Base-by-base conservation (phyloP, 768 basidiomycete genomes). In the Dacryopinax spathularia region DNA sequence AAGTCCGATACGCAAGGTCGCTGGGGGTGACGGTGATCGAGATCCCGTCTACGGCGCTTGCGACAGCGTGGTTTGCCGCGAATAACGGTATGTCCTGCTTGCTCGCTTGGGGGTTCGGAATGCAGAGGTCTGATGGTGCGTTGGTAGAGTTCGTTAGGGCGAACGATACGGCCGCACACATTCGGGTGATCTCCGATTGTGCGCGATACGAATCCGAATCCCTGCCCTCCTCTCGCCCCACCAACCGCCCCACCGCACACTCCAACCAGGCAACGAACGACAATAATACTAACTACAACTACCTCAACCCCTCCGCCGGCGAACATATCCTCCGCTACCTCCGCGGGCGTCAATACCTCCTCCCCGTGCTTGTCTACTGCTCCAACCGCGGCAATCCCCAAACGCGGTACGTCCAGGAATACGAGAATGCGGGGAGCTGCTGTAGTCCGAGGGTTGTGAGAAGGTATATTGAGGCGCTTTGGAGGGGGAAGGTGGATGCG, bases 281-380 rank as follows among this genome's bases (percentile, higher is more conserved):
- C 5, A 56, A 7, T 5, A 20, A 25, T 3, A 29, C 15, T 29
- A 29, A 20, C 48, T 56, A 27, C 25, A 10, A 37, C 12, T 56
- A 56, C 29, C 48, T 56, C 13, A 56, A 56, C 48, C 12, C 31
- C 13, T 56, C 48, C 29, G 48, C 48, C 29, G 48, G 48, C 9
- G 48, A 56, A 29, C 48, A 56, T 15, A 56, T 56, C 48, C 48
- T 56, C 25, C 48, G 48, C 25, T 56, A 56, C 48, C 25, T 56
- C 13, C 48, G 48, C 48, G 48, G 48, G 25, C 25, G 48, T 22
- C 48, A 56, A 29, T 56, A 56, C 29, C 22, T 22, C 25, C 25
- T 56, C 25, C 48, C 48, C 29, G 48, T 56, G 5, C 48, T 56
- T 20, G 48, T 56, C 15, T 56, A 56, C 29, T 56, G 48, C 25